These are phyloP conservation scores for Mortierella sp. DNA, from an alignment of 371 early-diverging fungal species.

Conservation along the genomic window DNA sequence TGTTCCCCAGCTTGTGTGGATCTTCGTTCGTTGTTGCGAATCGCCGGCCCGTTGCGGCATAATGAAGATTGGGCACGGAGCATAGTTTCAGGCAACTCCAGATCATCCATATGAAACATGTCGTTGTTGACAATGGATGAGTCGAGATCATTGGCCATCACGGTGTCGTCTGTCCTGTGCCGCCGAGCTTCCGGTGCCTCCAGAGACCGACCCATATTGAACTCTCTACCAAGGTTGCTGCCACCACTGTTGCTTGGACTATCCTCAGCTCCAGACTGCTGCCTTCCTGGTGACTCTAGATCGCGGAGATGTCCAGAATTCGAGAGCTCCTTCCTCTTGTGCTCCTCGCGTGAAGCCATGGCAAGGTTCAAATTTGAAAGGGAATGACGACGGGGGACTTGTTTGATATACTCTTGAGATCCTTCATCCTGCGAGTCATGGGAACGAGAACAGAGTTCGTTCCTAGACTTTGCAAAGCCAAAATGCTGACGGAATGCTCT, in stretches of 20 bases:
- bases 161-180: slow-evolving; percentile 8
- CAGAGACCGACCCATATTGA: slow-evolving; percentile 7
- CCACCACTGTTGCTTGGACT: not conserved
- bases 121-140: slow-evolving; percentile 27
- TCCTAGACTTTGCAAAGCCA: slow-evolving; percentile 34
- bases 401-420: slow-evolving; percentile 27
- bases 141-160: slow-evolving; percentile 14
- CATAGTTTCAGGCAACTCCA: slow-evolving; percentile 42
- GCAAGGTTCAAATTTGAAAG: slow-evolving; percentile 56
- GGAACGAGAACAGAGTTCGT: slow-evolving; percentile 38
- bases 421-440: slow-evolving; percentile 46
- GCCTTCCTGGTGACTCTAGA: slow-evolving; percentile 12
- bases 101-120: slow-evolving; percentile 61
- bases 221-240: not conserved
- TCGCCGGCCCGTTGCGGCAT: slow-evolving; percentile 19
- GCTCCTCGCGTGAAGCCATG: slow-evolving; percentile 48
- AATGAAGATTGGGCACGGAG: slow-evolving; percentile 7
- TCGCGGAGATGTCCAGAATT: not conserved
- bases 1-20: slow-evolving; percentile 13
- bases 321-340: slow-evolving; percentile 34
- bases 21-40: slow-evolving; percentile 21
- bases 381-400: slow-evolving; percentile 51
- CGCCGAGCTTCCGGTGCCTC: slow-evolving; percentile 22
- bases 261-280: slow-evolving; percentile 3
- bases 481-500: slow-evolving; percentile 51